Base-by-base conservation (phyloP, 345 rosid species). In the Populus alba region DNA sequence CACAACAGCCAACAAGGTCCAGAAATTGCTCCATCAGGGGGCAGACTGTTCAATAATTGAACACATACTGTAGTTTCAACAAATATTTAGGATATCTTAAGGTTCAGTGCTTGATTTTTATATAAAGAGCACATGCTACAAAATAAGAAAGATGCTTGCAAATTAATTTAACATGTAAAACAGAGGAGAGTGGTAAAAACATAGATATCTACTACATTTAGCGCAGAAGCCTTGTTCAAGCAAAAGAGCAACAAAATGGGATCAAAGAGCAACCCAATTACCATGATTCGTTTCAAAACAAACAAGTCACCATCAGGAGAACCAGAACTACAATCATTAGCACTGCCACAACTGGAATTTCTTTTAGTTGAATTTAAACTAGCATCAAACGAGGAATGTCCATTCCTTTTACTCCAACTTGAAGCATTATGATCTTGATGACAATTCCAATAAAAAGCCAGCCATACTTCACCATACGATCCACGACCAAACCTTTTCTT, bases 391-490 rank as follows among this genome's bases (percentile, higher is more conserved):
- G 89, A 84, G 72, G 75, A 69, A 78, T 83, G 86, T 78, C 80
- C 83, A 75, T 83, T 83, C 76, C 75, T 78, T 76, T 74, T 77
- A 81, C 80, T 76, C 90, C 83, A 78, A 55, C 84, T 81, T 74
- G 92, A 85, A 81, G 82, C 80, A 35, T 88, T 86, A 57, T 38
- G 74, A 61, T 85, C 89, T 81, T 85, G 81, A 75, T 90, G 84
- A 81, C 94, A 95, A 82, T 90, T 86, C 97, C 97, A 91, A 76
- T 89, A 89, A 86, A 91, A 87, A 68, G 97, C 97, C 83, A 95
- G 83, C 98, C 98, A 95, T 49, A 95, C 98, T 86, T 95, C 98
- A 68, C 98, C 98, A 79, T 91, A 91, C 71, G 97, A 88, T 84
- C 98, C 98, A 35, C 89, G 98, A 67, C 94, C 98, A 88, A 87